These are phyloP conservation scores for Selaginella tamariscina DNA, from an alignment of 75 land plant genomes.

Conservation along the genomic window DNA sequence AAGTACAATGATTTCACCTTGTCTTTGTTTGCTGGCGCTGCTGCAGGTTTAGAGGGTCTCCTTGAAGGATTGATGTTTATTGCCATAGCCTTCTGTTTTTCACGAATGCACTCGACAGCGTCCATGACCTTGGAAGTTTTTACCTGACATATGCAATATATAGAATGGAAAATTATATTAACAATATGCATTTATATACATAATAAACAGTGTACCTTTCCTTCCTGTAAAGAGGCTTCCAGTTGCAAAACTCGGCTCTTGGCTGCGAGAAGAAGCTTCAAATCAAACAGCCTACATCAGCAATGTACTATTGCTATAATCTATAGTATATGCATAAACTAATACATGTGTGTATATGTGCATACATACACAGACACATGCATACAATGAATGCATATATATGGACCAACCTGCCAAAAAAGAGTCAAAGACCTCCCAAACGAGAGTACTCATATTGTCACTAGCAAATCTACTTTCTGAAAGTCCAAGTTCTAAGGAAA, in stretches of 20 bases:
- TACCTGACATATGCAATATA: neutral
- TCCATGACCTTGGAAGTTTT: neutral
- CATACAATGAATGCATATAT: neutral
- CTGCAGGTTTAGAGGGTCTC: neutral
- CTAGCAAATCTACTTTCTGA: constrained; percentile 1
- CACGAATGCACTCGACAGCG: neutral
- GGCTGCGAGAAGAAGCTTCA: constrained; percentile 11
- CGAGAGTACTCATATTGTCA: constrained; percentile 9
- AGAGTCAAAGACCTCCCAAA: constrained; percentile 5
- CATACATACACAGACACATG: too few relatives aligned
- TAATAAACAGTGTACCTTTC: neutral
- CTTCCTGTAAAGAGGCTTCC: neutral
- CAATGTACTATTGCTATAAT: neutral
- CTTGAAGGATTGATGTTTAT: neutral
- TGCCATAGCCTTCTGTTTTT: neutral
- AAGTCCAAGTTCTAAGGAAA: neutral
- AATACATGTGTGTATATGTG: neutral
- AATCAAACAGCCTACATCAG: neutral
- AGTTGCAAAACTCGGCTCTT: neutral
- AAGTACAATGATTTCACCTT: too few relatives aligned
- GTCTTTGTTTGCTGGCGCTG: neutral
- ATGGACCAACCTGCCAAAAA: constrained; percentile 3
- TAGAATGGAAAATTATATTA: too few relatives aligned
- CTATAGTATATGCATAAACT: neutral
- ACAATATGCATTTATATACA: too few relatives aligned